phyloP scores from a whole-genome alignment of 768 basidiomycete genomes.

The Auricularia auricula-judae region DNA sequence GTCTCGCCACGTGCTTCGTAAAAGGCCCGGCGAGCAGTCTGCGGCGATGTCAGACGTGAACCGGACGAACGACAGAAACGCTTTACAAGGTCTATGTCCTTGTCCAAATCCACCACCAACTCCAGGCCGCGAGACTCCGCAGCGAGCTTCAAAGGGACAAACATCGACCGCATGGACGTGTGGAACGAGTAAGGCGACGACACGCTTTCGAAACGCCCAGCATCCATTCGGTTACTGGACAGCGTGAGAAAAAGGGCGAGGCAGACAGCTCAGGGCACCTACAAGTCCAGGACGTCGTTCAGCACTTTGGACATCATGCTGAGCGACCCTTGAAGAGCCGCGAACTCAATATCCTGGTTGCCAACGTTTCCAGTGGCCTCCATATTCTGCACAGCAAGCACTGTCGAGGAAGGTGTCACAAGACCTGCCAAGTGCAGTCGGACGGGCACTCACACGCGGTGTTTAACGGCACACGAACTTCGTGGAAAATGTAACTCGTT shows the following conservation, averaged over 20 bases:
- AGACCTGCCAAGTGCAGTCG: background rate
- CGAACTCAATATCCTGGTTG: conserved; percentile 31
- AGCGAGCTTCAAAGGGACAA: conserved; percentile 56
- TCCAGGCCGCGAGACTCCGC: conserved; percentile 57
- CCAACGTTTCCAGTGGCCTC: conserved; percentile 28
- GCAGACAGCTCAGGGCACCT: background rate
- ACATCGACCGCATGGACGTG: conserved; percentile 62
- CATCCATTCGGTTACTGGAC: conserved; percentile 27
- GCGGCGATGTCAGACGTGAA: conserved; percentile 1
- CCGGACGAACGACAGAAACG: background rate
- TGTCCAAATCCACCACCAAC: conserved; percentile 59
- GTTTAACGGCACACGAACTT: conserved; percentile 42
- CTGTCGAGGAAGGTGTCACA: conserved; percentile 7
- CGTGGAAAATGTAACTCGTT: conserved; percentile 40
- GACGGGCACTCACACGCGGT: conserved; percentile 24
- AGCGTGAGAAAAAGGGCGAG: background rate
- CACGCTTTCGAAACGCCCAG: conserved; percentile 30
- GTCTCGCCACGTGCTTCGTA: conserved; percentile 45
- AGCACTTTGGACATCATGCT: conserved; percentile 31
- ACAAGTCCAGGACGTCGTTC: conserved; percentile 29
- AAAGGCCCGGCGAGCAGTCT: conserved; percentile 50
- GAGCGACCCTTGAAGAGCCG: conserved; percentile 27
- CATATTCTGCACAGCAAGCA: conserved; percentile 36
- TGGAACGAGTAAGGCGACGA: conserved; percentile 56
- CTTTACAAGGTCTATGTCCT: conserved; percentile 42